A percentile compares a stretch with the other conserved stretches of the same genome.
Evolutionary conservation across 225 moss, liverwort and hornwort genomes (phyloP).

Genomic region (Pleurozium schreberi): DNA sequence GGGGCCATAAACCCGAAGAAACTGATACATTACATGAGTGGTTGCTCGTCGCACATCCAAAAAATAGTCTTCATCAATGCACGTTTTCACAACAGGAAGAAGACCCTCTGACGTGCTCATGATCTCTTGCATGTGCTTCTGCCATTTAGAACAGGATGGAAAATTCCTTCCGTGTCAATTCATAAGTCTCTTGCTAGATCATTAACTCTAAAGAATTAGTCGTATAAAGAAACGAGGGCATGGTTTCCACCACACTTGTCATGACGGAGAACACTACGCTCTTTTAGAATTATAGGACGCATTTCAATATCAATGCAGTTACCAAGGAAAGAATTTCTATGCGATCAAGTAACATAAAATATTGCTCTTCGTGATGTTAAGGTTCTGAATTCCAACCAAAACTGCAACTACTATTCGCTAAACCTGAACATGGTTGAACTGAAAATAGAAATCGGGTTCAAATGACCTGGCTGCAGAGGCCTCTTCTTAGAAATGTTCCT

Average conservation of each 20-base stretch:
- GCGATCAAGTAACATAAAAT: not conserved
- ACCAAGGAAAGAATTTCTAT: not conserved
- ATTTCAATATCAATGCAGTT: not conserved
- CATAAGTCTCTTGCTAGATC: not conserved
- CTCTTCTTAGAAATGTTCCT: slow-evolving; percentile 68
- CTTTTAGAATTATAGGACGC: not conserved
- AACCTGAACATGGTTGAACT: not conserved
- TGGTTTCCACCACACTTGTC: not conserved
- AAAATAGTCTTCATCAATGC: slow-evolving; percentile 88
- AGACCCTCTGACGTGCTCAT: slow-evolving; percentile 44
- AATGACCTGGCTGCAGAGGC: slow-evolving; percentile 66
- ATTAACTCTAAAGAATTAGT: not conserved
- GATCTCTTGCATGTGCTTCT: slow-evolving; percentile 55
- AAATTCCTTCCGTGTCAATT: not conserved
- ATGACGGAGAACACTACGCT: not conserved
- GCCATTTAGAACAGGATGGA: not conserved
- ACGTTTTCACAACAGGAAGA: slow-evolving; percentile 56
- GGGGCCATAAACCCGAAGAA: slow-evolving; percentile 54
- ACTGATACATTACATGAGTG: slow-evolving; percentile 78
- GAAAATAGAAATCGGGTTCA: not conserved
- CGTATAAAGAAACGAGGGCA: too few relatives aligned
- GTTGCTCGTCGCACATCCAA: slow-evolving; percentile 76
- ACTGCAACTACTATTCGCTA: not conserved
- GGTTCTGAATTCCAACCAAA: not conserved
- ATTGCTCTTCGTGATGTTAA: not conserved